These are phyloP conservation scores for Podospora appendiculata DNA, from an alignment of 495 filamentous ascomycete genomes.

Conservation along the genomic window DNA sequence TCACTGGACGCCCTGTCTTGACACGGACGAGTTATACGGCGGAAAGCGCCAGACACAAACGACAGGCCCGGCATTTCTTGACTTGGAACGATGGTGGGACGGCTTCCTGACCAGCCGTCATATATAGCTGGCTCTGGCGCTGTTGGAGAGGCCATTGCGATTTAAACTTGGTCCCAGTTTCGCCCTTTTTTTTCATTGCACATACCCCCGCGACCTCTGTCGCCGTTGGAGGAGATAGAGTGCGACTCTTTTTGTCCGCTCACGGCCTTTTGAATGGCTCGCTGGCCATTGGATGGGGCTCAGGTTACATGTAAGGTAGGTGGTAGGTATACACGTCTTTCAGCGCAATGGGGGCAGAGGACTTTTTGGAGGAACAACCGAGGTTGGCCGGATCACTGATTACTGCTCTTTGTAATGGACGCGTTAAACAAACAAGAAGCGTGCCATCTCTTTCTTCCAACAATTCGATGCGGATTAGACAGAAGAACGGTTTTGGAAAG, in stretches of 20 bases:
- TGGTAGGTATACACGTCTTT: background rate
- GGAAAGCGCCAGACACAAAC: background rate
- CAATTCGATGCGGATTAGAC: too few relatives aligned
- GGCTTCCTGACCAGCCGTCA: too few relatives aligned
- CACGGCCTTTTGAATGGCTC: slow-evolving; percentile 6
- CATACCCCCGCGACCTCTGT: slow-evolving; percentile 15
- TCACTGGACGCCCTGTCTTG: background rate
- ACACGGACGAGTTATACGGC: background rate
- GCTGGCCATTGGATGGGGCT: slow-evolving; percentile 5
- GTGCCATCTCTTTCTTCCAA: too few relatives aligned
- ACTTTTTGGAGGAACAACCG: background rate
- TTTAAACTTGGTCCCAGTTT: background rate
- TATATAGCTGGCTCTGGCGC: too few relatives aligned
- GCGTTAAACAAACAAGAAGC: background rate
- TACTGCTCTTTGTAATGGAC: slow-evolving; percentile 12
- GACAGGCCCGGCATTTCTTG: background rate
- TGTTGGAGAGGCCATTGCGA: too few relatives aligned
- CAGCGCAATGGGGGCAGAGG: background rate
- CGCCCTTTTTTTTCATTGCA: slow-evolving; percentile 11
- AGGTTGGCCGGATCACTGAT: slow-evolving; percentile 2
- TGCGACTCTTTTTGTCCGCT: background rate
- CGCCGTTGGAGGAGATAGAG: slow-evolving; percentile 5
- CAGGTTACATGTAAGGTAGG: slow-evolving; percentile 8
- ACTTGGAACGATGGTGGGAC: too few relatives aligned
- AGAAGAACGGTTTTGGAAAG: too few relatives aligned